These are phyloP conservation scores for Termitomyces sp. DNA, from an alignment of 768 basidiomycete species.

Conservation along the genomic window DNA sequence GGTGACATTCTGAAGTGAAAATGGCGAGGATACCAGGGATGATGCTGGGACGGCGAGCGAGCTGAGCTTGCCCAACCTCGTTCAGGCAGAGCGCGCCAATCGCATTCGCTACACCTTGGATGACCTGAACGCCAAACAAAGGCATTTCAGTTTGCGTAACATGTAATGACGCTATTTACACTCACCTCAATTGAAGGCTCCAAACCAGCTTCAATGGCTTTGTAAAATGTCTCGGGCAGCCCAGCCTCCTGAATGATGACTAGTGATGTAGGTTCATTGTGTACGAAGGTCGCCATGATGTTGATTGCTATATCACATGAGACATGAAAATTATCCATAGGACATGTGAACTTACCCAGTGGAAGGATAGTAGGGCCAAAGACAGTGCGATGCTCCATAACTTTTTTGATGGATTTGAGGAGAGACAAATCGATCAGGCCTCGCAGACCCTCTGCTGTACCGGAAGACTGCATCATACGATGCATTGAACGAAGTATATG, in stretches of 20 bases:
- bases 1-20: conserved; percentile 81
- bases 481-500: conserved; percentile 90
- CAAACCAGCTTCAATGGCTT: conserved; percentile 76
- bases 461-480: conserved; percentile 96
- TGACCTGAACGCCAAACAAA: conserved; percentile 49
- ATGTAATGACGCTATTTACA: not conserved
- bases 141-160: not conserved
- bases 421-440: conserved; percentile 91
- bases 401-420: conserved; percentile 80
- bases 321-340: conserved; percentile 9
- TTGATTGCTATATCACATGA: conserved; percentile 64
- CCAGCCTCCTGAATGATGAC: conserved; percentile 89
- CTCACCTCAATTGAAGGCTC: conserved; percentile 85
- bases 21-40: conserved; percentile 83
- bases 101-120: conserved; percentile 91
- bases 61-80: conserved; percentile 79
- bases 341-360: conserved; percentile 52
- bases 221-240: conserved; percentile 87
- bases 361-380: conserved; percentile 89
- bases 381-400: conserved; percentile 75
- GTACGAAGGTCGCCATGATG: conserved; percentile 94
- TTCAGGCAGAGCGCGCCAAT: conserved; percentile 97
- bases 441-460: conserved; percentile 90
- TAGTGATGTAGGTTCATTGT: conserved; percentile 97
- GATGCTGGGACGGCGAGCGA: conserved; percentile 72